Base-by-base conservation (phyloP, 2,329 filamentous ascomycete genomes). In the Ascochyta pisi region DNA sequence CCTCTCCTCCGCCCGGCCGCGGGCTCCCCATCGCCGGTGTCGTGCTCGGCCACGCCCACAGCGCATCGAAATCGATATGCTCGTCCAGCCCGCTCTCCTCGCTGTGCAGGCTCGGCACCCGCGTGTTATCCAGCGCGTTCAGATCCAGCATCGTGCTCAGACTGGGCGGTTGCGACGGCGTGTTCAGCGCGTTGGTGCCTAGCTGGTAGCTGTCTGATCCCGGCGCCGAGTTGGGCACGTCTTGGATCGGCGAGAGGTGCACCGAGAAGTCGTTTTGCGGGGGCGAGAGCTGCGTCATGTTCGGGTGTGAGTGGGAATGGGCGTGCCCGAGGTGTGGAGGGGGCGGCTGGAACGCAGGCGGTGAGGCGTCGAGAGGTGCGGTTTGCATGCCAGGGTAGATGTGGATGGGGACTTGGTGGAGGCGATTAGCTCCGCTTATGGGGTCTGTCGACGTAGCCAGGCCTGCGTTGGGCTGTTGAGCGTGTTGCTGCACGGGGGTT, bases 41-140 rank as follows among this genome's bases (percentile, higher is more conserved):
- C 29, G 71, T 71, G 44, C 63, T 73, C 23, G 75, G 75, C 76
- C 76, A 77, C 6, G 69, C 70, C 76, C 75, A 78, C 24, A 78
- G 49, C 12, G 74, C 69, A 58, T 78, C 76, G 37, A 78, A 78
- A 22, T 78, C 76, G 48, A 78, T 76, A 19, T 75, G 69, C 44
- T 78, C 75, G 34, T 77, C 76, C 3, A 64, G 66, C 34, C 69
- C 66, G 24, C 68, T 72, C 15, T 73, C 71, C 26, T 76, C 74
- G 1, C 61, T 66, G 23, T 72, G 65, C 42, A 75, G 48, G 27
- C 66, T 71, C 1, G 73, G 74, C 7, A 73, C 69, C 0, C 69
- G 56, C 8, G 70, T 71, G 24, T 62, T 61, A 24, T 76, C 74
- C 7, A 77, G 63, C 2, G 67, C 70, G 7, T 71, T 75, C 6